These are phyloP conservation scores for Manihot esculenta DNA, from an alignment of 441 rosid genomes.

Conservation along the genomic window DNA sequence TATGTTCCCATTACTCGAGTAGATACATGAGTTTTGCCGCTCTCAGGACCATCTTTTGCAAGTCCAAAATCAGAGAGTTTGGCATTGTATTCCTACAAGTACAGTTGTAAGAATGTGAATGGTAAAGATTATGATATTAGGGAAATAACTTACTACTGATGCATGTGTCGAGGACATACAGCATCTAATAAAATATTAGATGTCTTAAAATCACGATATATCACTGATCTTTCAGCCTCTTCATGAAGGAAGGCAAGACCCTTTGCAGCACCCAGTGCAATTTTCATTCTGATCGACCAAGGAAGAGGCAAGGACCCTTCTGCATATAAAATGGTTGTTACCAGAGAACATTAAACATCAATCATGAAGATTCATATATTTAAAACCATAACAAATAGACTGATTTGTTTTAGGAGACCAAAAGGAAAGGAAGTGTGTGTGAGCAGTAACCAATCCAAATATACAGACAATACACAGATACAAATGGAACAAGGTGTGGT, in stretches of 20 bases:
- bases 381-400: neutral
- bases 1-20: constrained; percentile 39
- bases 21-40: constrained; percentile 40
- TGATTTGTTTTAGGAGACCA: neutral
- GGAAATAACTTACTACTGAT: neutral
- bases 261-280: constrained; percentile 38
- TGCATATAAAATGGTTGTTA: constrained; percentile 35
- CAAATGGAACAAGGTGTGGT: neutral
- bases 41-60: constrained; percentile 43
- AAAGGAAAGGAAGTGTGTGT: neutral
- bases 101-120: neutral
- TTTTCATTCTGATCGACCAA: constrained; percentile 40
- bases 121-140: neutral
- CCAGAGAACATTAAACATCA: constrained; percentile 29
- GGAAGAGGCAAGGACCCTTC: constrained; percentile 46
- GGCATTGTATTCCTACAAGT: constrained; percentile 40
- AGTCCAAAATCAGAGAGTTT: constrained; percentile 49
- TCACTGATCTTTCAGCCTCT: constrained; percentile 44
- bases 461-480: neutral
- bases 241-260: constrained; percentile 46
- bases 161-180: constrained; percentile 25
- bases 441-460: neutral
- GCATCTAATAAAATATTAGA: constrained; percentile 48
- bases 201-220: constrained; percentile 47
- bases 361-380: neutral